Percentiles rank a stretch among this genome's conserved stretches.
These are phyloP conservation scores for Radiomyces spectabilis DNA, from an alignment of 192 early-diverging fungal species.

Conservation along the genomic window DNA sequence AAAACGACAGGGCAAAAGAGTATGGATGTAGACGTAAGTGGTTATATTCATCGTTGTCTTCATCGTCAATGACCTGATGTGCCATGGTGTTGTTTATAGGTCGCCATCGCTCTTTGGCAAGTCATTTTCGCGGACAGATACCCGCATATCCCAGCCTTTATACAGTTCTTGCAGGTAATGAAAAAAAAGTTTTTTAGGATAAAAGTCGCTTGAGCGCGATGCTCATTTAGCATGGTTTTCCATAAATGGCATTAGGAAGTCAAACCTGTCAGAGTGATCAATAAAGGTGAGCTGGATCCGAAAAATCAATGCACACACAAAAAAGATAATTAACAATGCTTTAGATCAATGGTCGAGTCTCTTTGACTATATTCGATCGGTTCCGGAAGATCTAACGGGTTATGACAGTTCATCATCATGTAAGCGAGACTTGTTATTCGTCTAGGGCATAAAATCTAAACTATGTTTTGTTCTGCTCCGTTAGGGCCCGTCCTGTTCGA, in stretches of 20 bases:
- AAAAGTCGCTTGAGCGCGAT: no score
- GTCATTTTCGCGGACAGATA: conserved; percentile 5
- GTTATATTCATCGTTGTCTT: no score
- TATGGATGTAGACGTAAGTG: conserved; percentile 24
- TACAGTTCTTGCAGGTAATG: conserved; percentile 9
- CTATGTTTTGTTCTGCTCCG: neutral
- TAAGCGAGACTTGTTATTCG: conserved; percentile 12
- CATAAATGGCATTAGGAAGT: no score
- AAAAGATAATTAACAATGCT: no score
- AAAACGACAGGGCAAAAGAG: conserved; percentile 18
- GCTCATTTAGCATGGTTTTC: no score
- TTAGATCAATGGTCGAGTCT: conserved; percentile 21
- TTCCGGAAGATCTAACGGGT: conserved; percentile 4
- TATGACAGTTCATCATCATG: conserved; percentile 23
- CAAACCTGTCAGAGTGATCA: conserved; percentile 18
- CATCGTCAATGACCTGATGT: no score
- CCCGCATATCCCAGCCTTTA: conserved; percentile 3
- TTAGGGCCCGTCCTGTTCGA: conserved; percentile 21
- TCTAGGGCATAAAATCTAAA: no score
- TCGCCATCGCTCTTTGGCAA: conserved; percentile 15
- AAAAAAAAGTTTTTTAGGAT: no score
- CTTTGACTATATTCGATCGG: conserved; percentile 11
- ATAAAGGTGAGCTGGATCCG: conserved; percentile 10
- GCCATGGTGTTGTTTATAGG: neutral
- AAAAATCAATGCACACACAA: neutral